Percentiles rank a stretch among this genome's conserved stretches.
phyloP scores from a whole-genome alignment of 2,329 filamentous ascomycete genomes.

The Aphanocladium album region DNA sequence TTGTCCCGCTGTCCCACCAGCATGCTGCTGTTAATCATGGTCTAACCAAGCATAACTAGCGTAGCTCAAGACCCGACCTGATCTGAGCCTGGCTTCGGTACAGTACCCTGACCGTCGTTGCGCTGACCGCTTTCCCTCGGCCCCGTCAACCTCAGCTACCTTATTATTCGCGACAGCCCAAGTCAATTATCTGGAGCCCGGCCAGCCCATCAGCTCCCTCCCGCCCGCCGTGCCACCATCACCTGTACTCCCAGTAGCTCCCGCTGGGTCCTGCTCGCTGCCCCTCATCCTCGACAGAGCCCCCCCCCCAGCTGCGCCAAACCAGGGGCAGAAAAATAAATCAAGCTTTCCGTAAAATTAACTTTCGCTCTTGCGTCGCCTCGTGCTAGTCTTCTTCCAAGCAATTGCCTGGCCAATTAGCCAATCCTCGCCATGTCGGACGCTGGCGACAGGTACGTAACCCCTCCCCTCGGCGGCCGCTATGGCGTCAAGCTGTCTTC shows the following conservation, averaged over 20 bases:
- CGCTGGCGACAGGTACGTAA: conserved; percentile 25
- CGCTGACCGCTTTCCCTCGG: conserved; percentile 4
- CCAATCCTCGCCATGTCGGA: conserved; percentile 25
- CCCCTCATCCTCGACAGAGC: conserved; percentile 1
- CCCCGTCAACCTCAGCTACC: not conserved
- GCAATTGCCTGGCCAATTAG: not conserved
- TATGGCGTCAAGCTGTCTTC: not conserved
- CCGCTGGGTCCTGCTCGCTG: not conserved
- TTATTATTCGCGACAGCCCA: not conserved
- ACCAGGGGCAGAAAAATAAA: not conserved
- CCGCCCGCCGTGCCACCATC: not conserved
- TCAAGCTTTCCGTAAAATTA: not conserved
- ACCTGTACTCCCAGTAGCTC: too few relatives aligned
- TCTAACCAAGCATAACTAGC: not conserved
- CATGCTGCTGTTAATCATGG: not conserved
- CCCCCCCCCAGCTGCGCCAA: not conserved
- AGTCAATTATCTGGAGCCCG: too few relatives aligned
- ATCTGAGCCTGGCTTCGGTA: not conserved
- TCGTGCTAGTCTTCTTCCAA: not conserved
- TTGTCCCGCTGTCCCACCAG: not conserved
- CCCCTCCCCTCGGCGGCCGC: not conserved
- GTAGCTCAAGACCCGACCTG: not conserved
- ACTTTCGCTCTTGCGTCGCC: not conserved
- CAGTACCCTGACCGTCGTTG: not conserved
- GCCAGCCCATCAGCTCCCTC: not conserved